phyloP scores from a whole-genome alignment of 2,329 filamentous ascomycete genomes.

The Blastomyces parvus region DNA sequence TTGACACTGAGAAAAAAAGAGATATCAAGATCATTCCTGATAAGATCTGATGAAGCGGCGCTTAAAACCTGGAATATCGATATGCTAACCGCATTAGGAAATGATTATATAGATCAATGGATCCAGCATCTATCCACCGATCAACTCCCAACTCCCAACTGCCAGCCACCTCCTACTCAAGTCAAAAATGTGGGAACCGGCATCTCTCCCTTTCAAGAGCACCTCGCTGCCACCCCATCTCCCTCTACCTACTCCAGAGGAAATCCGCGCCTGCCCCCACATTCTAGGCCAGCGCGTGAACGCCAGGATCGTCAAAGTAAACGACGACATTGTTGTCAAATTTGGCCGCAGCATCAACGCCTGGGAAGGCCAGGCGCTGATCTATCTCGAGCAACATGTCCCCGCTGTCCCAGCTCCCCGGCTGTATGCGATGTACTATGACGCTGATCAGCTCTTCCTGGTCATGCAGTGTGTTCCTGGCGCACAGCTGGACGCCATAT shows the following conservation, averaged over 20 bases:
- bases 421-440: conserved; percentile 25
- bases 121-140: too few species aligned
- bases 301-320: conserved; percentile 21
- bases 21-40: too few species aligned
- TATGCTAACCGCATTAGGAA: too few species aligned
- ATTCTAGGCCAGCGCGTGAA: conserved; percentile 18
- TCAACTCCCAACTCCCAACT: too few species aligned
- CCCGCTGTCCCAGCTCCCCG: conserved; percentile 23
- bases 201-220: conserved; percentile 20
- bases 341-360: conserved; percentile 16
- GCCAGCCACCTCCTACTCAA: not conserved
- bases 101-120: too few species aligned
- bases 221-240: conserved; percentile 14
- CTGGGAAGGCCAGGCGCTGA: conserved; percentile 17
- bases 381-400: conserved; percentile 24
- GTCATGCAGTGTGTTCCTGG: conserved; percentile 24
- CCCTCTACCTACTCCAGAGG: conserved; percentile 21
- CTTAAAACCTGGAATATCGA: too few species aligned
- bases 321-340: conserved; percentile 23
- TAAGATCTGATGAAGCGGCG: too few species aligned
- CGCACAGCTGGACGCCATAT: conserved; percentile 17
- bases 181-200: conserved; percentile 22
- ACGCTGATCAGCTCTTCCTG: conserved; percentile 19
- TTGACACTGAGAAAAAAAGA: too few species aligned
- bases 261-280: conserved; percentile 22